Percentiles rank a stretch among this genome's conserved stretches.
These are phyloP conservation scores for Meira miltonrushii DNA, from an alignment of 1,284 basidiomycete species.

Conservation along the genomic window DNA sequence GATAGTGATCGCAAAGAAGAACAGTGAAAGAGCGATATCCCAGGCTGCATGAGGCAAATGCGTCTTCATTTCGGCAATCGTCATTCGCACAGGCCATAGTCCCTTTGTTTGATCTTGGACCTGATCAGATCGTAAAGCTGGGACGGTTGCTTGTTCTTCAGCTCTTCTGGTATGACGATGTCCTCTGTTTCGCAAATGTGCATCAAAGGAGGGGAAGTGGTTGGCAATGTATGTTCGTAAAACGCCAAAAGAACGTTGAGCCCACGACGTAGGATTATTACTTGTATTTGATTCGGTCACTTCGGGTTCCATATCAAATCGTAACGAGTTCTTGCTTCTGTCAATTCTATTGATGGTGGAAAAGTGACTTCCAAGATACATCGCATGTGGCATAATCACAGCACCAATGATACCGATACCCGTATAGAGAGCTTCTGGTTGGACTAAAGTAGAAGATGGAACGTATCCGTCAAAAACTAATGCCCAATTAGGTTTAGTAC, in stretches of 20 bases:
- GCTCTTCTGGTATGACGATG: neutral
- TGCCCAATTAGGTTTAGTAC: constrained; percentile 70
- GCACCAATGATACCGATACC: constrained; percentile 59
- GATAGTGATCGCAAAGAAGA: constrained; percentile 62
- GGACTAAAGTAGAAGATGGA: constrained; percentile 64
- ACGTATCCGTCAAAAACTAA: constrained; percentile 78
- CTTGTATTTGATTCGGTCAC: neutral
- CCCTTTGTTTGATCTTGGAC: neutral
- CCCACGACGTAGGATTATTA: neutral
- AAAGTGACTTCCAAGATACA: constrained; percentile 76
- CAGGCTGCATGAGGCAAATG: constrained; percentile 47
- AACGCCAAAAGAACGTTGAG: no score
- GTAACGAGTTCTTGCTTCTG: neutral
- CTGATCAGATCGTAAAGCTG: neutral
- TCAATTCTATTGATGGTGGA: constrained; percentile 34
- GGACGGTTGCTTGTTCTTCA: neutral
- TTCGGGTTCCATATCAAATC: neutral
- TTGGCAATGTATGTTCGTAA: neutral
- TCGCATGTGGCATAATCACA: constrained; percentile 75
- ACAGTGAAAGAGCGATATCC: constrained; percentile 49
- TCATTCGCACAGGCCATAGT: neutral
- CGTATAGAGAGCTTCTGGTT: constrained; percentile 65
- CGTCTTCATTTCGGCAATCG: constrained; percentile 19
- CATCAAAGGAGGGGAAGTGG: neutral
- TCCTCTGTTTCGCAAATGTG: no score